Percentiles rank a stretch among this genome's conserved stretches.
Evolutionary conservation across 495 filamentous ascomycete species (phyloP).

Genomic region (Podospora appendiculata): DNA sequence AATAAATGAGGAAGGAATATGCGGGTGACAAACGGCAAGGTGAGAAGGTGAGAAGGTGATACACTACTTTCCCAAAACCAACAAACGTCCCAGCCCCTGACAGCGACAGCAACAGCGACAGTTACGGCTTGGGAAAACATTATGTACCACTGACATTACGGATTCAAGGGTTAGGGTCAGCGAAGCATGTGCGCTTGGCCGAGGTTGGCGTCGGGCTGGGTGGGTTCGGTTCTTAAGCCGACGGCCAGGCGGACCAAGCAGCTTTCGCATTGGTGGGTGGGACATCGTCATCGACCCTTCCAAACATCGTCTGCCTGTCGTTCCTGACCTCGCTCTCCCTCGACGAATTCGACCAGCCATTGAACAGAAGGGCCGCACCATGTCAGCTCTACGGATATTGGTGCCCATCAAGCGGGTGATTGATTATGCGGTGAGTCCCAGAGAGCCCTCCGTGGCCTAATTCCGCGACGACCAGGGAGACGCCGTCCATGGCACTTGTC

Average conservation of each 20-base stretch:
- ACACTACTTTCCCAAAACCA: no score
- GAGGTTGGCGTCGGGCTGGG: constrained; percentile 32
- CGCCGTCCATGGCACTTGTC: background rate
- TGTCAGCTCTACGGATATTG: constrained; percentile 85
- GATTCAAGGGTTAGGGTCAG: no score
- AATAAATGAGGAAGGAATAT: no score
- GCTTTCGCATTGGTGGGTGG: background rate
- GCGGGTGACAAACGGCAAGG: no score
- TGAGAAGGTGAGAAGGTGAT: no score
- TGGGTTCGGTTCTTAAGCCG: constrained; percentile 3
- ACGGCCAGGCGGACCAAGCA: background rate
- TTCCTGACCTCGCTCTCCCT: background rate
- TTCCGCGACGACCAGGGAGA: background rate
- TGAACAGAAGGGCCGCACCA: constrained; percentile 28
- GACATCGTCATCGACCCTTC: constrained; percentile 10
- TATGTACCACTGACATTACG: no score
- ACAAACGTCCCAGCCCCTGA: no score
- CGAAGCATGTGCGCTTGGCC: constrained; percentile 13
- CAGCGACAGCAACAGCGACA: no score
- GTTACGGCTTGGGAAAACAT: no score
- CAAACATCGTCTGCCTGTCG: constrained; percentile 1
- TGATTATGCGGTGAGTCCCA: constrained; percentile 81
- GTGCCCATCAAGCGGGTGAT: constrained; percentile 97
- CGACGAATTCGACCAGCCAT: constrained; percentile 13
- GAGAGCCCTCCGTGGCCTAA: no score